These are phyloP conservation scores for Tetratostichococcus sp. DNA, from an alignment of 139 green algal genomes.

Conservation along the genomic window DNA sequence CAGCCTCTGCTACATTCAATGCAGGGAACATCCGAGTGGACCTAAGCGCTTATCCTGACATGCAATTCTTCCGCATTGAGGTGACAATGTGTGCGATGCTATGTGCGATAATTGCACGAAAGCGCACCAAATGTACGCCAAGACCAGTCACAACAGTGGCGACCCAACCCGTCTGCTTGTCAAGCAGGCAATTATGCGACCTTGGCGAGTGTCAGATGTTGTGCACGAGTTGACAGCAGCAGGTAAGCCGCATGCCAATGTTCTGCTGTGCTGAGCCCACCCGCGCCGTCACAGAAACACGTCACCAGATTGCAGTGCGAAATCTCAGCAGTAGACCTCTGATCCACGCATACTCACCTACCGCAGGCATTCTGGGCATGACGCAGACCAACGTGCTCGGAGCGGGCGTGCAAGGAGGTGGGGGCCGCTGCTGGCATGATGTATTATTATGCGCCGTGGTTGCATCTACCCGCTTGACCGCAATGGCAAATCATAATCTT, in stretches of 20 bases:
- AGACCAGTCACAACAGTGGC: neutral
- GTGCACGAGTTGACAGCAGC: constrained; percentile 47
- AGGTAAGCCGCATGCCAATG: too few relatives aligned
- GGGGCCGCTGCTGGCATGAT: neutral
- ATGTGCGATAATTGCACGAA: too few relatives aligned
- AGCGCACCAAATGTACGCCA: neutral
- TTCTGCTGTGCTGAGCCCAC: too few relatives aligned
- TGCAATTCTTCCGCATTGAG: constrained; percentile 78
- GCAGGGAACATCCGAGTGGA: constrained; percentile 24
- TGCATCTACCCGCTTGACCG: neutral
- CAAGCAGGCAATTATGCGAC: constrained; percentile 64
- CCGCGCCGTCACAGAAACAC: too few relatives aligned
- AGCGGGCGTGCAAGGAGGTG: constrained; percentile 74
- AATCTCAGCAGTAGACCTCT: too few relatives aligned
- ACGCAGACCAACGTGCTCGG: constrained; percentile 66
- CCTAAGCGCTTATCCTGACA: constrained; percentile 57
- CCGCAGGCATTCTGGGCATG: constrained; percentile 70
- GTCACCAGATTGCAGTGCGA: too few relatives aligned
- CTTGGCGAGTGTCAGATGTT: constrained; percentile 70
- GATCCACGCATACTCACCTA: neutral
- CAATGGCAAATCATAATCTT: neutral
- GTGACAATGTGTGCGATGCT: constrained; percentile 5
- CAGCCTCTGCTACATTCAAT: too few relatives aligned
- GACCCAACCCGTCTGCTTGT: too few relatives aligned
- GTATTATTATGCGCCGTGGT: too few relatives aligned